A percentile compares a stretch with the other conserved stretches of the same genome.
Conservation (phyloP, 805 yeast genomes). For the Saturnispora saitoi region DNA sequence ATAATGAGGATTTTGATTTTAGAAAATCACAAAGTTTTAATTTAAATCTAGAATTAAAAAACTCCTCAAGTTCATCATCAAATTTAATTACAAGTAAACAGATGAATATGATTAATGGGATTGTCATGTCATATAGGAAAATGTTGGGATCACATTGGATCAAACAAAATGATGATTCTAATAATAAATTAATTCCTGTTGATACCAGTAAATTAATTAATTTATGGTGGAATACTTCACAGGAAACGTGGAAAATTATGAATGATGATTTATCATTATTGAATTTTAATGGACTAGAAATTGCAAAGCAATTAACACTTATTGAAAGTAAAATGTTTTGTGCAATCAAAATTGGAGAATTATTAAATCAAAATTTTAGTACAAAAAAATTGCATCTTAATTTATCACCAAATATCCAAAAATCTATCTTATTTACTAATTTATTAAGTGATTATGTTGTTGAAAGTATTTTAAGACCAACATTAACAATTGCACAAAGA, state of each 20-base stretch:
- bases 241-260: conserved; percentile 49
- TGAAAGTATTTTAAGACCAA: conserved; percentile 56
- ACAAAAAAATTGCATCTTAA: conserved; percentile 50
- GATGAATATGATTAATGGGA: conserved; percentile 36
- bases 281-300: conserved; percentile 60
- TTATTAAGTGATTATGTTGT: conserved; percentile 62
- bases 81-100: conserved; percentile 31
- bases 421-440: conserved; percentile 60
- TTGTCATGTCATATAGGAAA: conserved; percentile 45
- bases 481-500: conserved; percentile 39
- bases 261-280: conserved; percentile 44
- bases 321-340: conserved; percentile 63
- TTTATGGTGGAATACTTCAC: conserved; percentile 43
- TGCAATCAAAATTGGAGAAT: conserved; percentile 54
- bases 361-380: conserved; percentile 55
- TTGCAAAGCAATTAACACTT: conserved; percentile 69
- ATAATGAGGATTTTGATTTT: conserved; percentile 5
- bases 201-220: conserved; percentile 31
- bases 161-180: conserved; percentile 1
- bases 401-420: conserved; percentile 54
- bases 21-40: conserved; percentile 23
- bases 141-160: conserved; percentile 44
- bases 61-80: conserved; percentile 16
- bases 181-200: conserved; percentile 17
- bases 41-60: conserved; percentile 24